Evolutionary conservation across 2,329 filamentous ascomycete species (phyloP).

Genomic region (Microdochium bolleyi): DNA sequence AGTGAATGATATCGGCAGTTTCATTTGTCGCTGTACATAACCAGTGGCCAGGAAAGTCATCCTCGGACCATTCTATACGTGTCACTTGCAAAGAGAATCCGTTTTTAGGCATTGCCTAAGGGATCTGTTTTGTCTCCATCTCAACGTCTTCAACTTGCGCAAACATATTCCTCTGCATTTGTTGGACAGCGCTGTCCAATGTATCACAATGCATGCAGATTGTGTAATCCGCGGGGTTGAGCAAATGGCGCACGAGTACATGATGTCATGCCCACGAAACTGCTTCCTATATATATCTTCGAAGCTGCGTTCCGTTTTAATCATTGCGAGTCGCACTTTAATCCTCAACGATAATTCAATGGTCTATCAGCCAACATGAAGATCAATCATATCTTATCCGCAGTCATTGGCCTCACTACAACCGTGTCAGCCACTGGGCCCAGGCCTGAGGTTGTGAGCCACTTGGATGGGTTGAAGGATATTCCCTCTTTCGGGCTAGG

Average conservation of each 20-base stretch:
- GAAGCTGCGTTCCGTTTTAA: too few species aligned
- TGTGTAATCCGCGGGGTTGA: neutral
- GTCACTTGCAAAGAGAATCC: too few species aligned
- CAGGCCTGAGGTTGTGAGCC: neutral
- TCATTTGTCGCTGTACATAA: neutral
- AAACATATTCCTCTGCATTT: neutral
- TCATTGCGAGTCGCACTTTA: neutral
- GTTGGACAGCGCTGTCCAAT: neutral
- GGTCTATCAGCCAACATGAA: neutral
- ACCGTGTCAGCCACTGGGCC: neutral
- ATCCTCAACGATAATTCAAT: neutral
- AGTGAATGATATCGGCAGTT: neutral
- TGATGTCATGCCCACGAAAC: neutral
- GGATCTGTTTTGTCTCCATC: too few species aligned
- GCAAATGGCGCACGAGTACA: neutral
- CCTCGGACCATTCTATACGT: too few species aligned
- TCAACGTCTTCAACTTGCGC: too few species aligned
- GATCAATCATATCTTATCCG: neutral
- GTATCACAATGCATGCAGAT: too few species aligned
- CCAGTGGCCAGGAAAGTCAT: too few species aligned
- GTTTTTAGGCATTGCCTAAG: too few species aligned
- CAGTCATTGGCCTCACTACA: neutral
- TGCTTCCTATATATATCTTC: neutral
- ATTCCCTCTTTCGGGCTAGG: constrained; percentile 20
- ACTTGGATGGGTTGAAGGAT: constrained; percentile 5